Evolutionary conservation across 1,139 yeast genomes (phyloP).

Genomic region (Pneumocystis murina): DNA sequence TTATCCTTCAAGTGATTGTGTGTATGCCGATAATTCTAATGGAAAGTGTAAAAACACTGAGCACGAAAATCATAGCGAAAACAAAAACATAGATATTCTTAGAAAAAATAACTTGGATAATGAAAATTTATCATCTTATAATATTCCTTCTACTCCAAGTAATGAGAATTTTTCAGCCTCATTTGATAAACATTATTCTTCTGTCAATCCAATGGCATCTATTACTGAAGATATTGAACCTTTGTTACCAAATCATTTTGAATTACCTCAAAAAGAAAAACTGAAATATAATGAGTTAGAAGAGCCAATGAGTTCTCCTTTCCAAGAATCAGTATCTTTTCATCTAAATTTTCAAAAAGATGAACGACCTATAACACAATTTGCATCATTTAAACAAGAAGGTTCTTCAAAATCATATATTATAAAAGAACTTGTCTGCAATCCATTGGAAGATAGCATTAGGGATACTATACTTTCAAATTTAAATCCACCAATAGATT

Average conservation of each 20-base stretch:
- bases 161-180: neutral
- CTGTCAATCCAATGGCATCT: constrained; percentile 21
- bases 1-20: neutral
- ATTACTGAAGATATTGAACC: constrained; percentile 23
- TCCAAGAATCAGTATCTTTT: constrained; percentile 14
- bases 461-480: constrained; percentile 18
- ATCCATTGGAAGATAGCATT: constrained; percentile 24
- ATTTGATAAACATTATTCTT: constrained; percentile 2
- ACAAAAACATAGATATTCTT: constrained; percentile 1
- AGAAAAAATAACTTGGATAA: neutral
- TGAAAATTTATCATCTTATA: neutral
- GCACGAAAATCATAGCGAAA: constrained; percentile 8
- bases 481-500: constrained; percentile 22
- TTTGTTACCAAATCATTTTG: neutral
- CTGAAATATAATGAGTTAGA: constrained; percentile 5
- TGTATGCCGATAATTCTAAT: constrained; percentile 6
- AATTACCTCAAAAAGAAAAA: neutral
- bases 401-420: constrained; percentile 5
- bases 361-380: neutral
- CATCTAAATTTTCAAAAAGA: neutral
- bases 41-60: constrained; percentile 9
- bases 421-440: constrained; percentile 15
- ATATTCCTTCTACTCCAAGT: neutral
- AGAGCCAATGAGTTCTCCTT: constrained; percentile 14
- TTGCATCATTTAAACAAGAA: neutral